phyloP scores from a whole-genome alignment of 2,329 filamentous ascomycete species.

The Colletotrichum sp. region DNA sequence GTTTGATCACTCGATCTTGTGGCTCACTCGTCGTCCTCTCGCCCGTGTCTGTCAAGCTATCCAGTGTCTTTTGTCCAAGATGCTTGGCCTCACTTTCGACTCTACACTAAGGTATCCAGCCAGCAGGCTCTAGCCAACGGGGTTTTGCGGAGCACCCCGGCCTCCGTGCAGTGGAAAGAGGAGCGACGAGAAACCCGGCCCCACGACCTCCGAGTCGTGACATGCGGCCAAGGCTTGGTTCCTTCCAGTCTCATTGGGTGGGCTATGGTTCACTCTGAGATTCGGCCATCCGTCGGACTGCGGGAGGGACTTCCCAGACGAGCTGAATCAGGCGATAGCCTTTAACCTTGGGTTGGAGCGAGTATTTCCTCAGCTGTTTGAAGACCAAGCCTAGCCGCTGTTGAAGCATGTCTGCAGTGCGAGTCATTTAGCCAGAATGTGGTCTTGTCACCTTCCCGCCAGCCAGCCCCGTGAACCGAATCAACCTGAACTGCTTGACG shows the following conservation, averaged over 20 bases:
- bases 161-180: not conserved
- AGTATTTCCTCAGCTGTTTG: not conserved
- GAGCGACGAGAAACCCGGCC: not conserved
- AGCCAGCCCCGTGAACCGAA: not conserved
- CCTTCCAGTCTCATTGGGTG: not conserved
- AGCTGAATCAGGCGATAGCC: not conserved
- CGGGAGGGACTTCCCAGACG: not conserved
- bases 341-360: not conserved
- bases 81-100: not conserved
- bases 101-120: not conserved
- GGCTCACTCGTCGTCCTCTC: not conserved
- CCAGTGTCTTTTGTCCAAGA: not conserved
- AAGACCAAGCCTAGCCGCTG: not conserved
- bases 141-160: not conserved
- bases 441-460: not conserved
- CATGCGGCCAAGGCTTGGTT: constrained; percentile 1
- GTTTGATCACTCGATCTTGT: not conserved
- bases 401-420: not conserved
- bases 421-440: constrained; percentile 3
- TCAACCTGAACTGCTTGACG: not conserved
- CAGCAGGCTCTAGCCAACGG: not conserved
- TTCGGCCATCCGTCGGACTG: not conserved
- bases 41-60: not conserved
- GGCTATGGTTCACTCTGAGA: not conserved
- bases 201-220: not conserved